These are phyloP conservation scores for Rubia balearica DNA, from an alignment of 305 asterid genomes.

Conservation along the genomic window DNA sequence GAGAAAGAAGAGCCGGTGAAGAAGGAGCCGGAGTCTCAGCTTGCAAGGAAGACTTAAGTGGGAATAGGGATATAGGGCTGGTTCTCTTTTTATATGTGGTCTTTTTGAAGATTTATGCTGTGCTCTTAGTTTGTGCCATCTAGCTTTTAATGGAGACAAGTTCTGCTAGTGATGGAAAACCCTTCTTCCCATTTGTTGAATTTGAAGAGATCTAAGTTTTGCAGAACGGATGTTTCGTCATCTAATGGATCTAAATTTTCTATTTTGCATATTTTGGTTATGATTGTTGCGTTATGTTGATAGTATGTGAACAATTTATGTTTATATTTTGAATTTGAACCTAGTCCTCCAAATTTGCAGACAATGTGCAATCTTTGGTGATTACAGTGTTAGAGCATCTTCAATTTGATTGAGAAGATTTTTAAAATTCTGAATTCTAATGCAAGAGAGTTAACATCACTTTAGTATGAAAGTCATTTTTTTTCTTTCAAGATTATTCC, in stretches of 20 bases:
- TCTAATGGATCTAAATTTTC: no score
- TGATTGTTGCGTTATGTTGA: neutral
- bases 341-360: no score
- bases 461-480: no score
- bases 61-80: neutral
- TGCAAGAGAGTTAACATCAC: no score
- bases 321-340: no score
- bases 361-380: no score
- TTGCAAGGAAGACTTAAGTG: constrained; percentile 31
- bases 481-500: no score
- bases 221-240: neutral
- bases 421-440: no score
- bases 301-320: no score
- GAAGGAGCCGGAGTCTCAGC: constrained; percentile 63
- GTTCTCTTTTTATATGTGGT: neutral
- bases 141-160: neutral
- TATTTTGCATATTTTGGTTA: neutral
- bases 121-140: neutral
- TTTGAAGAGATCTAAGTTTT: neutral
- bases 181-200: neutral
- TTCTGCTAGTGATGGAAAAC: neutral
- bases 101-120: neutral
- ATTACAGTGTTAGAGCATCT: no score
- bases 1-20: constrained; percentile 70
- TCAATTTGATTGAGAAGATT: no score